Evolutionary conservation across 208 protist species (phyloP), one percentile per base, ranked within the genome.

Genomic region (Zelonia costaricensis): DNA sequence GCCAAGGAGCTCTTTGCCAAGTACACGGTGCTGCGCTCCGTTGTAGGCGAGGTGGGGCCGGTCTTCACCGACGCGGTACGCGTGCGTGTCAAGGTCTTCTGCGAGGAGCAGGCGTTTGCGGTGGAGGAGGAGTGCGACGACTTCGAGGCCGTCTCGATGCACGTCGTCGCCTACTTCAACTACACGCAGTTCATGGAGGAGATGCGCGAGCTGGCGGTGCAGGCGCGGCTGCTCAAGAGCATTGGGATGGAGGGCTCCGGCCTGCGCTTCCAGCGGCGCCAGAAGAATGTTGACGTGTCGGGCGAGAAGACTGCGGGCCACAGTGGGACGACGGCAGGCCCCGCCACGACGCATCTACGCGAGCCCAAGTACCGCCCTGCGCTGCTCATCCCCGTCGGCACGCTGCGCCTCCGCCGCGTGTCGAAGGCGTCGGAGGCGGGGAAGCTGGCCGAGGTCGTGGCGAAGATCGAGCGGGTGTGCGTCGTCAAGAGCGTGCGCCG

Each of bases 131-230:
- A 80, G 40, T 45, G 44, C 35, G 80, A 86, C 59, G 53, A 59
- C 33, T 51, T 63, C 22, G 76, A 86, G n/a, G 44, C 64, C 28
- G 45, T 69, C 31, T 65, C 68, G 18, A 25, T 80, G 18, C 80
- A 86, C 69, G 59, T 82, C 30, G 72, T 86, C 38, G 63, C 60
- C 18, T 86, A 86, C 59, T 82, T 63, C 43, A 77, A 62, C 62
- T 74, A 54, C 52, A 75, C 46, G 48, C 60, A 40, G 18, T 66
- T 52, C 25, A 67, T 22, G 39, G 49, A 68, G 35, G 62, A 73
- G 31, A 64, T 74, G 57, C 46, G 38, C 42, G 59, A 78, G 45
- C 25, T 74, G 45, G 47, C 43, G 35, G 62, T 66, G 38, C 56
- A 64, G 42, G 59, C 56, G 31, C 57, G 65, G n/a, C 46, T 72